These are phyloP conservation scores for Albizia julibrissin DNA, from an alignment of 306 rosid genomes.

Conservation along the genomic window DNA sequence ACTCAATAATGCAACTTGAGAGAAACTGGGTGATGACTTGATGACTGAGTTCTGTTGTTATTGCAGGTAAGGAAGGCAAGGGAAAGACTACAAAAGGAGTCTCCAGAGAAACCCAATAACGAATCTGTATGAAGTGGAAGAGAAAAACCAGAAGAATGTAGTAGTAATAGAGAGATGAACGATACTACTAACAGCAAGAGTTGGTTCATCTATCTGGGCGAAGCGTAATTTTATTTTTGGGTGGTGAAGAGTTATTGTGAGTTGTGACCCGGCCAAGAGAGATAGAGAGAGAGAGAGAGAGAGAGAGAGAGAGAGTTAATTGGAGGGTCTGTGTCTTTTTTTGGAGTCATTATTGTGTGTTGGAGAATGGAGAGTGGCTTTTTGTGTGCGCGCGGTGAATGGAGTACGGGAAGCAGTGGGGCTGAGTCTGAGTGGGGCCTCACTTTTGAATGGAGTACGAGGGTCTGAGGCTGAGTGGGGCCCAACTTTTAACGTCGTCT, in stretches of 20 bases:
- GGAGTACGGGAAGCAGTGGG: background rate
- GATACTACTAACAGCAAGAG: background rate
- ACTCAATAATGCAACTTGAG: background rate
- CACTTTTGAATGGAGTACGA: background rate
- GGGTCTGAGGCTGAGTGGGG: background rate
- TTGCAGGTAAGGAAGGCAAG: constrained; percentile 42
- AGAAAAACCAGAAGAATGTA: background rate
- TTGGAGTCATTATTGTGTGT: background rate
- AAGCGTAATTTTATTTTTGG: background rate
- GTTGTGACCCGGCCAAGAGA: background rate
- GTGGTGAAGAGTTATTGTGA: too few species aligned
- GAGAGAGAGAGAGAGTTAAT: background rate
- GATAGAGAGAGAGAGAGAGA: background rate
- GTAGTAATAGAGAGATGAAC: background rate
- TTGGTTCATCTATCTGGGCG: background rate
- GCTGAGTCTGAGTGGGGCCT: background rate
- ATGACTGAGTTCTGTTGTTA: background rate
- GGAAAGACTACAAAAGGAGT: constrained; percentile 33
- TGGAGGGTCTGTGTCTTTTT: background rate
- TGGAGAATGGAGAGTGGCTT: background rate
- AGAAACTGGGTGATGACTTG: background rate
- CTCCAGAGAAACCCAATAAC: background rate
- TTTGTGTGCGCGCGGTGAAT: background rate
- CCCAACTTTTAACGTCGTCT: background rate
- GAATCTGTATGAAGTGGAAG: background rate